Conservation (phyloP, 345 rosid species). For the Moringa oleifera region DNA sequence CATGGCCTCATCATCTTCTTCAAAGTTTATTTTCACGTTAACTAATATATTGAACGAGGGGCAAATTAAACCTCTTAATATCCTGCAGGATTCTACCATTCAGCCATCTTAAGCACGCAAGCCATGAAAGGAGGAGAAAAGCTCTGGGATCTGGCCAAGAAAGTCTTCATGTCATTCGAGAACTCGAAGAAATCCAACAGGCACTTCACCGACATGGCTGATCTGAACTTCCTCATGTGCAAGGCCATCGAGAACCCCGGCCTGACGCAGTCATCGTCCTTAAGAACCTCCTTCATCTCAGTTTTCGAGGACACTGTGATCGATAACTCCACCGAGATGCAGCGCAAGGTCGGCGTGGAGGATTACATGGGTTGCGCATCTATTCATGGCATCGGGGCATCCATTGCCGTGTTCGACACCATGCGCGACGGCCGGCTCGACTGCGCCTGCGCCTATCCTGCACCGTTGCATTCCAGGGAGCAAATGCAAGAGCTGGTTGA, state of each 20-base stretch:
- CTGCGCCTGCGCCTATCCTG: slow-evolving; percentile 40
- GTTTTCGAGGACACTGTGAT: slow-evolving; percentile 42
- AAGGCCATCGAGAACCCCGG: slow-evolving; percentile 47
- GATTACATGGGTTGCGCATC: slow-evolving; percentile 52
- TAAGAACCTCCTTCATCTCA: slow-evolving; percentile 37
- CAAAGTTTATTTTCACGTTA: too few species aligned
- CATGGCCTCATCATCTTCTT: too few species aligned
- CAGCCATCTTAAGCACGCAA: slow-evolving; percentile 39
- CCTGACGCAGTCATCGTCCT: slow-evolving; percentile 36
- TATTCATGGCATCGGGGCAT: slow-evolving; percentile 45
- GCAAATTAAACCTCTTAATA: too few species aligned
- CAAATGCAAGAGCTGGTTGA: slow-evolving; percentile 34
- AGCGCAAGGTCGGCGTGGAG: slow-evolving; percentile 25
- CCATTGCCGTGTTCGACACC: slow-evolving; percentile 41
- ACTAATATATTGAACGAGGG: too few species aligned
- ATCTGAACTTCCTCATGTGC: slow-evolving; percentile 48
- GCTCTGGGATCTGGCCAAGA: slow-evolving; percentile 41
- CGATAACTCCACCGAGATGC: slow-evolving; percentile 21
- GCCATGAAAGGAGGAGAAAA: slow-evolving; percentile 25
- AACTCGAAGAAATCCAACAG: slow-evolving; percentile 27
- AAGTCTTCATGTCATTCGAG: slow-evolving; percentile 22
- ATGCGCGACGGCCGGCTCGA: slow-evolving; percentile 37
- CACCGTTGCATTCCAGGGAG: slow-evolving; percentile 50
- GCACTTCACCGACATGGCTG: slow-evolving; percentile 51
- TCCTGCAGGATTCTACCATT: slow-evolving; percentile 43